Base-by-base conservation (phyloP, 768 basidiomycete genomes). In the Rossbeevera mucosa region DNA sequence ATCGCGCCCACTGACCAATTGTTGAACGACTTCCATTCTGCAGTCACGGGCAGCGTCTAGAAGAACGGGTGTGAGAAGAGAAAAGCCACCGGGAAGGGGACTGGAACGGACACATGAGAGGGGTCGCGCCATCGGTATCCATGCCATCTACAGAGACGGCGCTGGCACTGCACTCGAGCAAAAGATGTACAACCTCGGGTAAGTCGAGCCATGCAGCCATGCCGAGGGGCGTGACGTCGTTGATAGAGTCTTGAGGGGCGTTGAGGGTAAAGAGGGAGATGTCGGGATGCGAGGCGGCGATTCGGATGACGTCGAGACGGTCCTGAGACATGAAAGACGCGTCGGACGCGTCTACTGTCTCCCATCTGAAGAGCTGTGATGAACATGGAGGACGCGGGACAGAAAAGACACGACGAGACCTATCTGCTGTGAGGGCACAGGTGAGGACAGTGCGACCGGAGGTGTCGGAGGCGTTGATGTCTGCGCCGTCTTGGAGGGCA, bases 21-120 rank as follows among this genome's bases (percentile, higher is more conserved):
- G 70, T 55, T 79, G 75, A 7, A 84, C 85, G n/a, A 89, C 84
- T 48, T 83, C 77, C 38, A 83, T 64, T 58, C 76, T 79, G 43
- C 84, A 81, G 66, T 91, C 88, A 52, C 88, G 82, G 43, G 86
- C 80, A 26, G 88, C 87, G 69, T 91, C 88, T 91, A 64, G 51
- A 56, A 43, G 7, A 36, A n/a, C 7, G 14, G 13, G 31, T 7
- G 20, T 12, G 33, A 16, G 21, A 20, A 38, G 44, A 42, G 31
- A 52, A 47, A 18, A 49, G 57, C 44, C 28, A 50, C 44, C 28
- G 50, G 51, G 9, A 46, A 9, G 30, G 8, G 1, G 48, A 9
- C 9, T 50, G 44, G 25, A 22, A 74, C 84, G 72, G 74, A 91
- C 88, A 91, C 88, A 91, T 91, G 54, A 91, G 74, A 6, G 88